Evolutionary conservation across 768 basidiomycete species (phyloP).

Genomic region (Russula compacta): DNA sequence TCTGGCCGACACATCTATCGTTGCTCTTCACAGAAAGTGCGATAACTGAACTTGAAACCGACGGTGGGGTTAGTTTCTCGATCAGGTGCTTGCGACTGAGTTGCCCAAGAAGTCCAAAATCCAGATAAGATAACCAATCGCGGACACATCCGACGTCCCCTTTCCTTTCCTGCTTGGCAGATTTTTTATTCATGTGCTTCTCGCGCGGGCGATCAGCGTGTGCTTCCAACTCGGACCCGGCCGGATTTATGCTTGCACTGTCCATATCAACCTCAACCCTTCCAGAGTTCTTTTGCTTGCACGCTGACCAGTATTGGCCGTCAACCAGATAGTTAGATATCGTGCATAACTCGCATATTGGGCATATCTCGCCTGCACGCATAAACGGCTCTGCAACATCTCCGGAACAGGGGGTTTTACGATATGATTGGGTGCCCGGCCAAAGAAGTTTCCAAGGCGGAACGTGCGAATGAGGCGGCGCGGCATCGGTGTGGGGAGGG

Average conservation of each 20-base stretch:
- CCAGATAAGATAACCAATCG: constrained; percentile 1
- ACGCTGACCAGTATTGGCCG: neutral
- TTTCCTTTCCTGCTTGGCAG: neutral
- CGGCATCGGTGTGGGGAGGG: too few relatives aligned
- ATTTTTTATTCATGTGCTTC: neutral
- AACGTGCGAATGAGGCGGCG: too few relatives aligned
- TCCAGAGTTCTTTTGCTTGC: neutral
- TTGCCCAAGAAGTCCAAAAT: too few relatives aligned
- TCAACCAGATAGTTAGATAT: neutral
- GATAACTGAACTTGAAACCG: neutral
- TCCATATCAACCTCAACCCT: neutral
- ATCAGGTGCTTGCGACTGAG: neutral
- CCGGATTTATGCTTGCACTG: neutral
- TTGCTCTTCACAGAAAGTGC: neutral
- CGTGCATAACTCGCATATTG: neutral
- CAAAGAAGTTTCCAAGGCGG: neutral
- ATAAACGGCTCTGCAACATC: neutral
- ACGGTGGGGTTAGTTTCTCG: neutral
- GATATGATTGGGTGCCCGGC: neutral
- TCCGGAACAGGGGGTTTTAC: neutral
- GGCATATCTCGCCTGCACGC: neutral
- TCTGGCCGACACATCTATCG: neutral
- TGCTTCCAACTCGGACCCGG: neutral
- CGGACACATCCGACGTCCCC: neutral
- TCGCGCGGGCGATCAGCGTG: neutral